phyloP scores from a whole-genome alignment of 495 filamentous ascomycete species.

The Annulohypoxylon nitens region DNA sequence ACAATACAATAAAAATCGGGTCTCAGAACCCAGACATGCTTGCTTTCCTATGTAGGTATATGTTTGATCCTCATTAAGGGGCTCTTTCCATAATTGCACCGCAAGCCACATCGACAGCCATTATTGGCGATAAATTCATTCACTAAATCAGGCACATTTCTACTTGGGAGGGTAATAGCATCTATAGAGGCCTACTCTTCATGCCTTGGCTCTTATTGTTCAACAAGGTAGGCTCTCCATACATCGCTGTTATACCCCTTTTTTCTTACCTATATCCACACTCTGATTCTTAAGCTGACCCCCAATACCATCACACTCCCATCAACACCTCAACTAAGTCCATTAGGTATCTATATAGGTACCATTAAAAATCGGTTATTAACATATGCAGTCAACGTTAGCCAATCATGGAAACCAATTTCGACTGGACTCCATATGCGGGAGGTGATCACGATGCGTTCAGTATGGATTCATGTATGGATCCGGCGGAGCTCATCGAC shows the following conservation, averaged over 20 bases:
- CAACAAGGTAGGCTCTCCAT: too few relatives aligned
- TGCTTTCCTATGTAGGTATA: background rate
- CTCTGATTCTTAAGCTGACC: too few relatives aligned
- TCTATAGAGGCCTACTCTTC: too few relatives aligned
- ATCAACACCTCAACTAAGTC: background rate
- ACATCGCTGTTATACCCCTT: background rate
- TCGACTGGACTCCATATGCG: background rate
- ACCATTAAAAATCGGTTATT: background rate
- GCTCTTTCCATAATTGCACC: background rate
- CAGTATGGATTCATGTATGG: background rate
- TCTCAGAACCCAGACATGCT: constrained; percentile 17
- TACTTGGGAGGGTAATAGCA: too few relatives aligned
- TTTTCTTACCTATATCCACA: background rate
- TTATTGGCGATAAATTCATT: background rate
- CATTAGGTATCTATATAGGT: background rate
- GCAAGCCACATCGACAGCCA: background rate
- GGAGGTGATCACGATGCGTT: background rate
- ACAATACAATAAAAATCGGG: background rate
- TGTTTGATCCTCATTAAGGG: background rate
- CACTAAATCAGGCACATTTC: background rate
- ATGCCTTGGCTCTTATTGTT: too few relatives aligned
- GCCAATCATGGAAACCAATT: background rate
- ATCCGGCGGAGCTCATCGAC: background rate
- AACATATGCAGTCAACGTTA: background rate
- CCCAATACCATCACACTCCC: too few relatives aligned